Conservation (phyloP, 306 rosid genomes). For the Vigna unguiculata region DNA sequence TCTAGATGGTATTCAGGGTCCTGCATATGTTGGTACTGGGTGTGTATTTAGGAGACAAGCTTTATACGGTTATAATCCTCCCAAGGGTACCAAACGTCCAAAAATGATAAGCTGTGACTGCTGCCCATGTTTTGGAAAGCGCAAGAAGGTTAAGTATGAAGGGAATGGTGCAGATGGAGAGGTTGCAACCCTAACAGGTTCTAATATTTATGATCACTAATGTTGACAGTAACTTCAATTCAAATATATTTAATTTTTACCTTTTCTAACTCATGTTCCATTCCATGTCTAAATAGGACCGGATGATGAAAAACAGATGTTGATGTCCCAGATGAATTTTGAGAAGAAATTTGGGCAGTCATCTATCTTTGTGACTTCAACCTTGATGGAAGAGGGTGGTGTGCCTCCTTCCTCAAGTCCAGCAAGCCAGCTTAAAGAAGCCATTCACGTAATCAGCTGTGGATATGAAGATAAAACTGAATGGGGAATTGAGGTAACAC, state of each 20-base stretch:
- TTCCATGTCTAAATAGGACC: constrained; percentile 52
- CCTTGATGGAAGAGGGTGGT: constrained; percentile 91
- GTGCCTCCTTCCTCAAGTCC: constrained; percentile 95
- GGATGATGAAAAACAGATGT: constrained; percentile 79
- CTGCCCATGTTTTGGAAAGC: constrained; percentile 91
- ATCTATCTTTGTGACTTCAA: constrained; percentile 91
- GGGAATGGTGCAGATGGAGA: constrained; percentile 73
- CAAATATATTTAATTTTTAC: constrained; percentile 27
- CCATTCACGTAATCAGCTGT: constrained; percentile 91
- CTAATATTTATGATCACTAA: constrained; percentile 34
- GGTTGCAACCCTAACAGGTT: constrained; percentile 66
- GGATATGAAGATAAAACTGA: constrained; percentile 98
- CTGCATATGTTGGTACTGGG: constrained; percentile 97
- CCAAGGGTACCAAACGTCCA: constrained; percentile 92
- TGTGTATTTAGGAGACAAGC: constrained; percentile 97
- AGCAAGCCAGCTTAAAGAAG: constrained; percentile 88
- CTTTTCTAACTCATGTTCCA: constrained; percentile 6
- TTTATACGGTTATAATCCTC: constrained; percentile 88
- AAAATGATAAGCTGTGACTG: constrained; percentile 95
- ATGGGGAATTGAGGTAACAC: constrained; percentile 92
- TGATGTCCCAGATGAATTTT: constrained; percentile 93
- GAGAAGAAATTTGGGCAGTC: constrained; percentile 96
- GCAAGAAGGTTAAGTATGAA: constrained; percentile 73
- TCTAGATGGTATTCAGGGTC: constrained; percentile 96
- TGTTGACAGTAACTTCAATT: constrained; percentile 9